Evolutionary conservation across 805 yeast genomes (phyloP).

Genomic region (Yueomyces sp.): DNA sequence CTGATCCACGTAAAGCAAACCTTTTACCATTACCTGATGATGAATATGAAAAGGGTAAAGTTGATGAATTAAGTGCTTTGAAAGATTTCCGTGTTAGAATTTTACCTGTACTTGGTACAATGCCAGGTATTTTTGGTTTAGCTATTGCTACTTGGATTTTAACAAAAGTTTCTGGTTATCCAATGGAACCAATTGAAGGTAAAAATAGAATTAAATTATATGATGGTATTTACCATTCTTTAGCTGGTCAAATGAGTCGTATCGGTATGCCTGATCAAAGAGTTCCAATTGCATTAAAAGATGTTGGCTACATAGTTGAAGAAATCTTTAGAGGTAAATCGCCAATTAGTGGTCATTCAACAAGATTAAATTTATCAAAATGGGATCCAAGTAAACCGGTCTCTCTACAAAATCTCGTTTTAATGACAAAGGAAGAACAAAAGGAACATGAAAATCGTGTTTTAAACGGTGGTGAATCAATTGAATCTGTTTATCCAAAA

Average conservation of each 20-base stretch:
- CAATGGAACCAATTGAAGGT: conserved; percentile 82
- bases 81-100: conserved; percentile 88
- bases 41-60: conserved; percentile 45
- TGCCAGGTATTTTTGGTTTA: conserved; percentile 94
- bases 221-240: conserved; percentile 67
- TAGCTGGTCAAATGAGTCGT: conserved; percentile 80
- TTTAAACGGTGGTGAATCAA: conserved; percentile 48
- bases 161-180: conserved; percentile 74
- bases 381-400: conserved; percentile 69
- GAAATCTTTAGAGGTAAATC: conserved; percentile 91
- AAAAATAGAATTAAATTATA: conserved; percentile 76
- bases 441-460: conserved; percentile 64
- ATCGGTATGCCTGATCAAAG: conserved; percentile 60
- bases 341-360: conserved; percentile 70
- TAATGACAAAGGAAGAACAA: conserved; percentile 84
- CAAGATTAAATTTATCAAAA: conserved; percentile 64
- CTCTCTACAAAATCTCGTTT: conserved; percentile 64
- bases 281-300: conserved; percentile 59
- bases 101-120: conserved; percentile 88
- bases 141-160: conserved; percentile 76
- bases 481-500: conserved; percentile 49
- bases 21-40: conserved; percentile 75
- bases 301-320: conserved; percentile 72
- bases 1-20: conserved; percentile 87
- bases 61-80: conserved; percentile 76